Base-by-base conservation (phyloP, 805 yeast species). In the Saturnispora saitoi region DNA sequence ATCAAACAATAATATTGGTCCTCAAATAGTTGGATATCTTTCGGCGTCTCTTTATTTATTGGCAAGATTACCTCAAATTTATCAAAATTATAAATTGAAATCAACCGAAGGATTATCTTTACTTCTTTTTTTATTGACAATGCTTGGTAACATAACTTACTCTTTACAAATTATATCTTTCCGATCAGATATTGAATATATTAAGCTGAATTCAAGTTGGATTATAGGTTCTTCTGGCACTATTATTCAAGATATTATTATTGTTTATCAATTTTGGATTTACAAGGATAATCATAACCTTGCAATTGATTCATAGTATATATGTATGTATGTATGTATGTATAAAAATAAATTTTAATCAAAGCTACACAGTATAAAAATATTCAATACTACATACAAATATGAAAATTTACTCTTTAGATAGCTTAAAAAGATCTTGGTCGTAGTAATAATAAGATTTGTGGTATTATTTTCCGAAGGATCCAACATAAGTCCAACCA, bases 401-500 rank as follows among this genome's bases (percentile, higher is more conserved):
- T 14, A 30, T 30, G 12, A 9, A 37, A 11, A 5, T 37, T 12
- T 37, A 37, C n/a, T n/a, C n/a, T 22, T 12, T 20, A 6, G 5
- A 37, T 14, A 12, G 14, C n/a, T n/a, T 20, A 22, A 6, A 12
- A 37, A 4, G 11, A 17, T 4, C 38, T 6, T 34, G 9, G 11
- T 34, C 4, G 14, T 34, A 34, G 8, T 20, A 17, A 34, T 34
- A 37, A 5, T 4, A 4, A 19, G 10, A 11, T 14, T 15, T 20
- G 26, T 20, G 9, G 9, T 32, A 43, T 22, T 50, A 50, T 12
- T 50, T 56, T 31, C 56, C 55, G 51, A 58, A 64, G 48, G 66
- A 62, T 2, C 93, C 95, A 43, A 83, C 86, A 66, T 90, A 91
- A 2, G 98, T 91, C 99, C 99, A 93, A 6, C 99, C 98, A 42